Evolutionary conservation across 176 grass and related monocot species (phyloP), one percentile per base, ranked within the genome.

Genomic region (Musa beccarii): DNA sequence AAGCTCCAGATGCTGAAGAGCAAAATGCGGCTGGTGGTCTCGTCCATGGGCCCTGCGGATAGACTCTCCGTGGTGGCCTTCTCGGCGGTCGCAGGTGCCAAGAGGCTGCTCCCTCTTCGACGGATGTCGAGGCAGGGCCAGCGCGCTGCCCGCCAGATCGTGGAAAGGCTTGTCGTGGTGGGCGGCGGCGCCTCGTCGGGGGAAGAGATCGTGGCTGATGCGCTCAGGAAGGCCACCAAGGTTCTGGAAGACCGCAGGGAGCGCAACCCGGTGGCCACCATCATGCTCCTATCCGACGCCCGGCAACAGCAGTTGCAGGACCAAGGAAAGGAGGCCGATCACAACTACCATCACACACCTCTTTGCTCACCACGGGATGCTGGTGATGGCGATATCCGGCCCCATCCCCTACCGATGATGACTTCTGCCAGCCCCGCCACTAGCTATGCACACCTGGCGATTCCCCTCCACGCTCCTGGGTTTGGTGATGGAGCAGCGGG

Each of bases 1-100:
- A 99, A 99, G 82, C 87, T 94, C 82, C 84, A 94, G 75, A 89
- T 83, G 90, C 84, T 99, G 13, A 93, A 94, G 84, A 84, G 90
- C 54, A 88, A 84, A 17, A 90, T 99, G 88, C 86, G 88, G 20
- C 83, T 99, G 34, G 84, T 92, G 14, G 74, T 99, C 0, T 89
- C 90, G 0, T 92, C 90, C 0, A 83, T 99, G 11, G 84, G 95
- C 50, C 90, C 90, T 1, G 71, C 83, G 23, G 95, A 99, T 56
- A 80, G 95, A 0, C 89, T 99, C 74, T 89, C 95, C 63, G 49
- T 99, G 29, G 90, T 99, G 12, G 90, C 90, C 8, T 99, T 99
- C 84, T 99, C 95, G 34, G 84, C 88, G 43, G 78, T 84, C 54
- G 90, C 76, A 11, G 79, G 85, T 3, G 88, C 90, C 65, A 99